Evolutionary conservation across 495 filamentous ascomycete species (phyloP), one percentile per base, ranked within the genome.

Genomic region (Neurospora sp.): DNA sequence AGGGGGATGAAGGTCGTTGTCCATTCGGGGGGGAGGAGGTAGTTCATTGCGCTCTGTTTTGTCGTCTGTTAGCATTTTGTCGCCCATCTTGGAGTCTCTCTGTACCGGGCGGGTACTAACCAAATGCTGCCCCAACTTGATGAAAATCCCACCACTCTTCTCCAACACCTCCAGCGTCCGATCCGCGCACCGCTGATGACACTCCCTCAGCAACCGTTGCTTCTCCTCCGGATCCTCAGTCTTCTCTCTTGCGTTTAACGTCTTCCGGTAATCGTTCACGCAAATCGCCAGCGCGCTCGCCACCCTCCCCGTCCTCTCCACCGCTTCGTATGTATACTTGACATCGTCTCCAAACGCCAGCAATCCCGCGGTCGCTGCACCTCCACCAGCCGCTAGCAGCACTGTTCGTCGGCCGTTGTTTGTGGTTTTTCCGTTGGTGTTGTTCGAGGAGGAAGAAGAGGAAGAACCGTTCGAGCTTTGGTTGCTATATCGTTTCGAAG

Each of bases 141-240:
- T 98, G 76, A 98, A 99, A 76, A 99, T 94, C 7, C 94, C 97
- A 44, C 96, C 96, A 82, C 96, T 98, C 83, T 90, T 92, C 85
- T 99, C 95, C 38, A 99, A 83, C 0, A 96, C 94, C 42, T 86
- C 85, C 20, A 98, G 83, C 12, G 96, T 97, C 71, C 96, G 89
- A 69, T 81, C 77, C 14, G 96, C 96, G 82, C 96, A 99, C 78
- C 96, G 88, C 80, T 95, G 91, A 83, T 99, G 96, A 79, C 96
- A 98, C 76, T 89, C 89, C 74, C 89, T 90, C 68, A 99, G 85
- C n/a, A 89, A 77, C 39, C 80, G 81, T n/a, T 87, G 83, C 76
- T 87, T 85, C 78, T 95, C 89, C 68, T 88, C 87, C 41, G 88
- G 79, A 42, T 89, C 84, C 27, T 61, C 53, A 61, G 85, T 79